Conservation (phyloP, 164 flowering plant species). For the Macadamia tetraphylla region DNA sequence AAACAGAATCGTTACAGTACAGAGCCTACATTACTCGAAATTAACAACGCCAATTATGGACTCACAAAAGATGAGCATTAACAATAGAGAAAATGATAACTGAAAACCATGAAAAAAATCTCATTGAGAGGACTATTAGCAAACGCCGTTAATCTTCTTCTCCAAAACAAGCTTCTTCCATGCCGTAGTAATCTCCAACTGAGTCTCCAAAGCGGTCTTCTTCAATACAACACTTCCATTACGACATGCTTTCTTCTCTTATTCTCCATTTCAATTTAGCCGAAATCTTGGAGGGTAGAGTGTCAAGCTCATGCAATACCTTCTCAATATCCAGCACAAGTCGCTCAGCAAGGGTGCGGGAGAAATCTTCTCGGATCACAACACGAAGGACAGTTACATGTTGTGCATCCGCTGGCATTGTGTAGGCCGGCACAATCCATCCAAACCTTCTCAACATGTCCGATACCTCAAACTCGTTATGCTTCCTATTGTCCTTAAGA, state of each 20-base stretch:
- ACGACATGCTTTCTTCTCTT: background rate
- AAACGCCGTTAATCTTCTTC: slow-evolving; percentile 37
- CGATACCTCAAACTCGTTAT: slow-evolving; percentile 25
- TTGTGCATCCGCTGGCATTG: slow-evolving; percentile 30
- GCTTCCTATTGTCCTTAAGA: slow-evolving; percentile 17
- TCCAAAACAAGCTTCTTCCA: slow-evolving; percentile 45
- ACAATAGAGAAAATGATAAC: too few species aligned
- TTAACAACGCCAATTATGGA: too few species aligned
- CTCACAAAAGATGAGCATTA: too few species aligned
- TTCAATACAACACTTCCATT: slow-evolving; percentile 3
- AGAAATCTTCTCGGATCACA: slow-evolving; percentile 29
- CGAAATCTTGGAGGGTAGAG: slow-evolving; percentile 9
- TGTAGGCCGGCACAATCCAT: slow-evolving; percentile 37
- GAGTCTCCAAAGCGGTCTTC: slow-evolving; percentile 35
- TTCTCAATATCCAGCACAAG: slow-evolving; percentile 24
- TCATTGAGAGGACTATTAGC: slow-evolving; percentile 16
- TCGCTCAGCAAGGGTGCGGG: slow-evolving; percentile 22
- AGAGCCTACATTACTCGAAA: too few species aligned
- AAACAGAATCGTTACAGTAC: too few species aligned
- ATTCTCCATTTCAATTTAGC: background rate
- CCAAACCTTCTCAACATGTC: slow-evolving; percentile 25
- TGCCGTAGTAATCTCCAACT: slow-evolving; percentile 43
- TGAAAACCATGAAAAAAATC: too few species aligned
- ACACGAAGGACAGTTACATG: slow-evolving; percentile 29
- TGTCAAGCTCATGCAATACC: slow-evolving; percentile 25